A percentile compares a stretch with the other conserved stretches of the same genome.
These are phyloP conservation scores for Thinopyrum elongatum DNA, from an alignment of 176 grass and related monocot genomes.

Conservation along the genomic window DNA sequence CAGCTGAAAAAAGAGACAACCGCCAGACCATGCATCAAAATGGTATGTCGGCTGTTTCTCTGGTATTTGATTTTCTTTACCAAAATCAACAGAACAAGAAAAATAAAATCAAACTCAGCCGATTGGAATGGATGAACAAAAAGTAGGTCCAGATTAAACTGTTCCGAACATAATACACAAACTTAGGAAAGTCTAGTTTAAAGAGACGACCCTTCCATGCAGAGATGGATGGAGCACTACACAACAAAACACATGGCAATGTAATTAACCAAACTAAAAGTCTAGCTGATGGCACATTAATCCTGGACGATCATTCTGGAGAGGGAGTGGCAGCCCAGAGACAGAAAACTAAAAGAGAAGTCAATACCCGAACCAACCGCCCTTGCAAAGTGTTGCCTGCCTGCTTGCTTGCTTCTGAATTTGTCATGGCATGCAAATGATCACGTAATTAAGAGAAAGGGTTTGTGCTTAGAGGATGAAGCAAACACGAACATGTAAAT, in stretches of 20 bases:
- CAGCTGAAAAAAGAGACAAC: no score
- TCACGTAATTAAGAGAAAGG: background rate
- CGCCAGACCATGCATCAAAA: no score
- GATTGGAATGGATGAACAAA: background rate
- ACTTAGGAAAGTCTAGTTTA: background rate
- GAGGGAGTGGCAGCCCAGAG: conserved; percentile 48
- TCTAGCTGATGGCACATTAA: conserved; percentile 11
- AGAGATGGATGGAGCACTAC: background rate
- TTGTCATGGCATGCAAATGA: background rate
- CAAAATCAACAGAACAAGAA: background rate
- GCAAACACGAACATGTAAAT: background rate
- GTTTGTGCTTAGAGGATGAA: background rate
- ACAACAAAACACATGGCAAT: background rate
- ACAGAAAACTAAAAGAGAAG: conserved; percentile 44
- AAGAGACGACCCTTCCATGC: background rate
- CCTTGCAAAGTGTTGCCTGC: conserved; percentile 63
- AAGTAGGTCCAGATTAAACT: background rate
- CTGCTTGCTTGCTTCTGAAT: conserved; percentile 23
- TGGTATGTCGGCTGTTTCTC: no score
- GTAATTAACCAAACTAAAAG: conserved; percentile 1
- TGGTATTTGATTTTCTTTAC: no score
- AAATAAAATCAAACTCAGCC: background rate
- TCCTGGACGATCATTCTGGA: conserved; percentile 20
- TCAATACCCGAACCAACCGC: conserved; percentile 99
- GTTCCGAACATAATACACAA: conserved; percentile 3